A percentile compares a stretch with the other conserved stretches of the same genome.
Conservation (phyloP, 306 rosid species). For the Cotoneaster glaucophyllus region DNA sequence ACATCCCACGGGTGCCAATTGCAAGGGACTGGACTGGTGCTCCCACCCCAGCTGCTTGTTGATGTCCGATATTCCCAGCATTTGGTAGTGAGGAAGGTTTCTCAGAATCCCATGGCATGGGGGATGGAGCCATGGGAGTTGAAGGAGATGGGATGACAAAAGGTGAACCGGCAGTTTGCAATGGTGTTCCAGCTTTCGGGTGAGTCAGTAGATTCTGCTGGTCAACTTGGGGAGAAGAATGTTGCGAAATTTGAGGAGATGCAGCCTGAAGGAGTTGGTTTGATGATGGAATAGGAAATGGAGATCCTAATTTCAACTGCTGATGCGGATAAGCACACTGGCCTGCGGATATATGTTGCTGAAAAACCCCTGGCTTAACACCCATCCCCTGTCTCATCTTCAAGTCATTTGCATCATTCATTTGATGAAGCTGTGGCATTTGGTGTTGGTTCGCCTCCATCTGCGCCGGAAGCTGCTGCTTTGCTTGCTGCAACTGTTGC, state of each 20-base stretch:
- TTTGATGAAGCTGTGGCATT: constrained; percentile 59
- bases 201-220: constrained; percentile 48
- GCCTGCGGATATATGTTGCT: constrained; percentile 54
- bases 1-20: constrained; percentile 90
- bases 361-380: constrained; percentile 64
- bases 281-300: constrained; percentile 62
- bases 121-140: constrained; percentile 84
- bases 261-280: constrained; percentile 66
- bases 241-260: constrained; percentile 78
- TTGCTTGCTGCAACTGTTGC: constrained; percentile 42
- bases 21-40: constrained; percentile 82
- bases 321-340: constrained; percentile 73
- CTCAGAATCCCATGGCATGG: constrained; percentile 74
- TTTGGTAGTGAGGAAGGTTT: constrained; percentile 65
- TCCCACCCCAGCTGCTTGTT: constrained; percentile 41
- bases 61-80: constrained; percentile 61
- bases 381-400: constrained; percentile 58
- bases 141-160: constrained; percentile 77
- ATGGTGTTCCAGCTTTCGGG: constrained; percentile 62
- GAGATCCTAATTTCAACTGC: constrained; percentile 56
- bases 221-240: constrained; percentile 88
- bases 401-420: constrained; percentile 57
- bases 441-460: constrained; percentile 62
- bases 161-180: constrained; percentile 79
- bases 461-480: constrained; percentile 61